Evolutionary conservation across 106 monocot genomes (phyloP).

Genomic region (Dendrobium catenatum): DNA sequence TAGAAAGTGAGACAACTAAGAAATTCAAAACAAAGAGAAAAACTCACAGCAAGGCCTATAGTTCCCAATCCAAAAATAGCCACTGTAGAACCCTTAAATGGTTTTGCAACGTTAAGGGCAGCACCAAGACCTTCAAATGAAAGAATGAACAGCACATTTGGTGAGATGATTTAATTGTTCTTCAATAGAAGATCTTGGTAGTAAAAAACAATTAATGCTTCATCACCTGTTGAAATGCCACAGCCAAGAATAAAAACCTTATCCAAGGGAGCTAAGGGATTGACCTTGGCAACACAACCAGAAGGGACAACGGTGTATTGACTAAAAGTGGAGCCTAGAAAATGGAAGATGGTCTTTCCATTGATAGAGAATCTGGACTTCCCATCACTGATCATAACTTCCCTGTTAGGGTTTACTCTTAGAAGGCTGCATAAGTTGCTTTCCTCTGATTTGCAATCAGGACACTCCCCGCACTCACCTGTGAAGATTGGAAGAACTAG

Average conservation of each 20-base stretch:
- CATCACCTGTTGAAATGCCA: constrained; percentile 38
- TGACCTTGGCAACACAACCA: constrained; percentile 39
- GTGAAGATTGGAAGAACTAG: constrained; percentile 65
- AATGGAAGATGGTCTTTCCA: constrained; percentile 31
- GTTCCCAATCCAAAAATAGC: constrained; percentile 40
- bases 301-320: constrained; percentile 43
- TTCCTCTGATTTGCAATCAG: constrained; percentile 41
- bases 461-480: constrained; percentile 61
- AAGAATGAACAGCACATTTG: neutral
- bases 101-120: constrained; percentile 36
- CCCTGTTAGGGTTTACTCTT: constrained; percentile 27
- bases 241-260: constrained; percentile 35
- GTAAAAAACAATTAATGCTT: neutral
- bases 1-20: neutral
- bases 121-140: constrained; percentile 25
- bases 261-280: constrained; percentile 32
- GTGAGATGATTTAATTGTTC: neutral
- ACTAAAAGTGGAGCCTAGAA: constrained; percentile 38
- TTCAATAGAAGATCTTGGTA: neutral
- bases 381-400: constrained; percentile 29
- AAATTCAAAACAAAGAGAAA: neutral
- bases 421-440: constrained; percentile 42
- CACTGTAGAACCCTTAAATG: constrained; percentile 23
- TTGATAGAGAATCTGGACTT: constrained; percentile 37
- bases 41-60: constrained; percentile 31